Evolutionary conservation across 106 monocot species (phyloP).

Genomic region (Apostasia ramifera): DNA sequence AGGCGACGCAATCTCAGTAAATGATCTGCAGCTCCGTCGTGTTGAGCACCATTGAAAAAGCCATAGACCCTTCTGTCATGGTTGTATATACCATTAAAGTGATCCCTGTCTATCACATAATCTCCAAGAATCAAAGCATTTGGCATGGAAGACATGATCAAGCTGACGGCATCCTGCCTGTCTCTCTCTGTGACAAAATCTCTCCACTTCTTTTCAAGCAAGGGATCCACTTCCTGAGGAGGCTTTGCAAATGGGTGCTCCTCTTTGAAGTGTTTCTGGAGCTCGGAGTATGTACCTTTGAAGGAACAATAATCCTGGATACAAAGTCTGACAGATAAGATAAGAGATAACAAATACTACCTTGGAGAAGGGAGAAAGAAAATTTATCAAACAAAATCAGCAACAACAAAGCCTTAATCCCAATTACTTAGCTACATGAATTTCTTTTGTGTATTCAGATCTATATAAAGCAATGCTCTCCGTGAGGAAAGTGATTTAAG

Average conservation of each 20-base stretch:
- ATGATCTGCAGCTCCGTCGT: background rate
- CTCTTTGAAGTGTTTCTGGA: constrained; percentile 5
- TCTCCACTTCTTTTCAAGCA: constrained; percentile 10
- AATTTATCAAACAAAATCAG: too few relatives aligned
- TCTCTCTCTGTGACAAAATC: background rate
- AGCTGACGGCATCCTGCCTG: constrained; percentile 4
- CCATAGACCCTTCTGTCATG: too few relatives aligned
- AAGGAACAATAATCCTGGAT: background rate
- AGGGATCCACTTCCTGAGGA: constrained; percentile 3
- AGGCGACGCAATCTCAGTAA: background rate
- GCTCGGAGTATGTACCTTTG: constrained; percentile 1
- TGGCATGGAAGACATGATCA: background rate
- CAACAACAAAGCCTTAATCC: too few relatives aligned
- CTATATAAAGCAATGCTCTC: too few relatives aligned
- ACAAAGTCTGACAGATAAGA: too few relatives aligned
- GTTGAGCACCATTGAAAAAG: background rate
- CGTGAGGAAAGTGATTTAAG: too few relatives aligned
- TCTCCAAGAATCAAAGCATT: background rate
- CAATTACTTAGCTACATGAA: too few relatives aligned
- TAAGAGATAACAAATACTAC: too few relatives aligned
- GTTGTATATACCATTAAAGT: background rate
- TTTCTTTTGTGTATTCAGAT: too few relatives aligned
- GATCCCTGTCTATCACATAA: background rate
- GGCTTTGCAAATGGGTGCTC: constrained; percentile 3
- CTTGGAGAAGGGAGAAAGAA: too few relatives aligned